These are phyloP conservation scores for Mortierella hygrophila DNA, from an alignment of 192 early-diverging fungal species.

Conservation along the genomic window DNA sequence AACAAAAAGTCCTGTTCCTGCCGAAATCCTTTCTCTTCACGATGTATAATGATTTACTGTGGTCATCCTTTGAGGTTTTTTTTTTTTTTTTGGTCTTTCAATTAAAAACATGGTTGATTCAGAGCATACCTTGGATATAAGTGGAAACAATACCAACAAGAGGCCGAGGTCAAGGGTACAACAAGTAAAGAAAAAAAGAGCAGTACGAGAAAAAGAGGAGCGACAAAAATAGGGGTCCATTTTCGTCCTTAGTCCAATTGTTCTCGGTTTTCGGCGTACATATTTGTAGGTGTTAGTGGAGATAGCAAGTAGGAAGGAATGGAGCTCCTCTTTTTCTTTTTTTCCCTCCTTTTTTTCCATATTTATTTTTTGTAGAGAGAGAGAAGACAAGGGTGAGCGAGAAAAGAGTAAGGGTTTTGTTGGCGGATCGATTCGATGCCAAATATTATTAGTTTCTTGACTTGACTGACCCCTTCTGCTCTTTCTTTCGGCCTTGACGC, in stretches of 20 bases:
- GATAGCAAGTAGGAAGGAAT: neutral
- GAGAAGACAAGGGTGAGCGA: too few species aligned
- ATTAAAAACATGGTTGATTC: neutral
- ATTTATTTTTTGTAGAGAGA: neutral
- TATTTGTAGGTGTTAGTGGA: neutral
- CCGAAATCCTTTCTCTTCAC: neutral
- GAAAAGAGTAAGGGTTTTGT: too few species aligned
- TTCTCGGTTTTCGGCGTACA: too few species aligned
- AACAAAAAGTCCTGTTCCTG: neutral
- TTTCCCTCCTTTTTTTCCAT: neutral
- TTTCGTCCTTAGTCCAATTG: neutral
- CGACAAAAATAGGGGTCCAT: neutral
- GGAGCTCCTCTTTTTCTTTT: neutral
- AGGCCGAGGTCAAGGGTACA: neutral
- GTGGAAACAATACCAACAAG: neutral
- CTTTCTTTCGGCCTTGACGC: neutral
- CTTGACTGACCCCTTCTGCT: neutral
- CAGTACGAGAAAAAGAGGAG: too few species aligned
- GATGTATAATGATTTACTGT: neutral
- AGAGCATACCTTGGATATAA: neutral
- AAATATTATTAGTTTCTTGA: neutral
- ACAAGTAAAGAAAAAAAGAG: neutral
- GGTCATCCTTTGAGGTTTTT: neutral
- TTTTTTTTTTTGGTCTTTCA: neutral
- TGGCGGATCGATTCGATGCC: too few species aligned